phyloP scores from a whole-genome alignment of 768 basidiomycete species.

The Polyporus arcularius region DNA sequence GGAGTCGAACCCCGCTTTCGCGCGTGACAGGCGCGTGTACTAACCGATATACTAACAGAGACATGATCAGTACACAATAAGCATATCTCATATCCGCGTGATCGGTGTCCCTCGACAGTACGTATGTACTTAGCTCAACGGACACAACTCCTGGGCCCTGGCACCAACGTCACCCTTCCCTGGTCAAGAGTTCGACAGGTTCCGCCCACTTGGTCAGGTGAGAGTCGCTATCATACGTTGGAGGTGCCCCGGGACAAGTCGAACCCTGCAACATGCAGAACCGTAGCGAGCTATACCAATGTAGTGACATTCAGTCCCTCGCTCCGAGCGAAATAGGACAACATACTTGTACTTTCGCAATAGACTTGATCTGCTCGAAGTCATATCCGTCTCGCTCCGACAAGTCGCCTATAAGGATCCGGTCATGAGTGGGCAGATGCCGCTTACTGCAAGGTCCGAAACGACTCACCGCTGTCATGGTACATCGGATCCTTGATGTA shows the following conservation, averaged over 20 bases:
- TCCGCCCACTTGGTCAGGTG: too few relatives aligned
- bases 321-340: too few relatives aligned
- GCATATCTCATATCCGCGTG: too few relatives aligned
- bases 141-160: too few relatives aligned
- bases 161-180: not conserved
- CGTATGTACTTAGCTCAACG: too few relatives aligned
- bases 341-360: slow-evolving; percentile 82
- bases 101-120: too few relatives aligned
- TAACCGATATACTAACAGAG: slow-evolving; percentile 21
- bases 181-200: not conserved
- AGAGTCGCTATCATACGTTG: too few relatives aligned
- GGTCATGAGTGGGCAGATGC: too few relatives aligned
- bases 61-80: too few relatives aligned
- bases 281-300: slow-evolving; percentile 56
- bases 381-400: slow-evolving; percentile 74
- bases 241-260: slow-evolving; percentile 29
- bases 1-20: slow-evolving; percentile 38
- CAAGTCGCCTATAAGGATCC: too few relatives aligned
- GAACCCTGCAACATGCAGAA: slow-evolving; percentile 71
- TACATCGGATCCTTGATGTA: slow-evolving; percentile 88
- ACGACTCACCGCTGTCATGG: slow-evolving; percentile 67
- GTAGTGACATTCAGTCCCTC: too few relatives aligned
- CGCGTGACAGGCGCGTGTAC: slow-evolving; percentile 26
- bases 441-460: slow-evolving; percentile 52
- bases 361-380: slow-evolving; percentile 75